A percentile compares a stretch with the other conserved stretches of the same genome.
Conservation (phyloP, 164 flowering plant species). For the Nymphaea colorata region DNA sequence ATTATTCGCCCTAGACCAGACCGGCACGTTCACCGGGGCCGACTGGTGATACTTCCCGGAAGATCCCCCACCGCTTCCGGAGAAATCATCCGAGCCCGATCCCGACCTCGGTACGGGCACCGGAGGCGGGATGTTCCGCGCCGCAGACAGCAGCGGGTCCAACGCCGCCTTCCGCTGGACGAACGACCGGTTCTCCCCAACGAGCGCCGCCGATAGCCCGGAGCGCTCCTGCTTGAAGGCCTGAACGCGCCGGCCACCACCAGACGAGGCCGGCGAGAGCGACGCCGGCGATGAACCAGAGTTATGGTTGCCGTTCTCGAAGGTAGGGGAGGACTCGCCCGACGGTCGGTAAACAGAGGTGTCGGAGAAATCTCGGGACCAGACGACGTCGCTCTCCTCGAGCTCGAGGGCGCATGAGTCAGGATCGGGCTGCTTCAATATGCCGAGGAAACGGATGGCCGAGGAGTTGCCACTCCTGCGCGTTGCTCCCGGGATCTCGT, state of each 20-base stretch:
- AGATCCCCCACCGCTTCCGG: neutral
- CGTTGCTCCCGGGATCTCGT: neutral
- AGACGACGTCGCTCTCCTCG: constrained; percentile 43
- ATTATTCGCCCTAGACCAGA: constrained; percentile 12
- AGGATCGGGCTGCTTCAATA: constrained; percentile 18
- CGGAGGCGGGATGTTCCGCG: constrained; percentile 18
- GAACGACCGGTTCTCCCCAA: constrained; percentile 18
- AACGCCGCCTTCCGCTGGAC: constrained; percentile 24
- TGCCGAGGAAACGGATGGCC: constrained; percentile 19
- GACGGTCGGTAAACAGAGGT: constrained; percentile 3
- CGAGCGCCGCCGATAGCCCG: constrained; percentile 40
- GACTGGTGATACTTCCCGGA: constrained; percentile 20
- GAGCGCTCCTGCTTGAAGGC: constrained; percentile 15
- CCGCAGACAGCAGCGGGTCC: constrained; percentile 25
- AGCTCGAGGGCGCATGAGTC: constrained; percentile 21
- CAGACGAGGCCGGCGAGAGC: constrained; percentile 3
- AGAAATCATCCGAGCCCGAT: constrained; percentile 9
- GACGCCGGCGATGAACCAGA: constrained; percentile 1
- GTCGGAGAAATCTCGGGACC: constrained; percentile 25
- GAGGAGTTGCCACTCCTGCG: constrained; percentile 1
- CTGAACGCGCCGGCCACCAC: neutral
- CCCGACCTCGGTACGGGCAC: constrained; percentile 5
- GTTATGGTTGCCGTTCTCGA: constrained; percentile 6
- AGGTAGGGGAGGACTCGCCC: neutral
- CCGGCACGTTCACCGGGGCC: constrained; percentile 45